Conservation (phyloP, 2,329 filamentous ascomycete species). For the Paecilomyces sp. region DNA sequence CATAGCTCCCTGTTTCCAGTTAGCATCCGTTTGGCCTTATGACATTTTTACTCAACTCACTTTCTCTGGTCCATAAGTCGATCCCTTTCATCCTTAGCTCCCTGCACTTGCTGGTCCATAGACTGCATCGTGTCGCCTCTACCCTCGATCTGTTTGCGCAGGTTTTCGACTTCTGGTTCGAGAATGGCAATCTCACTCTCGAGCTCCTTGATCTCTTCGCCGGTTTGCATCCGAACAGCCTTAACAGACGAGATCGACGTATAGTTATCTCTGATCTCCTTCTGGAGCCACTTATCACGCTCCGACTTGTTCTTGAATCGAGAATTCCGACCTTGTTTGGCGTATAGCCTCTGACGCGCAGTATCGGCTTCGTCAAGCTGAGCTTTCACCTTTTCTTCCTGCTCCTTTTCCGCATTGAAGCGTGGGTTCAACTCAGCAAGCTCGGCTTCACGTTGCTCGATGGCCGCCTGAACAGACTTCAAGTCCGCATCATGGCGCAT, state of each 20-base stretch:
- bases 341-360: conserved; percentile 69
- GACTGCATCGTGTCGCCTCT: conserved; percentile 67
- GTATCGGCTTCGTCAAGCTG: conserved; percentile 71
- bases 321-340: conserved; percentile 83
- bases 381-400: conserved; percentile 64
- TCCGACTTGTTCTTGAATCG: conserved; percentile 85
- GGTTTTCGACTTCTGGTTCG: conserved; percentile 62
- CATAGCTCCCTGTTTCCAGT: conserved; percentile 53
- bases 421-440: conserved; percentile 68
- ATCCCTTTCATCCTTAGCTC: conserved; percentile 71
- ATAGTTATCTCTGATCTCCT: conserved; percentile 74
- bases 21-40: conserved; percentile 1
- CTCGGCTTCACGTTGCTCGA: conserved; percentile 68
- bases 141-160: conserved; percentile 69
- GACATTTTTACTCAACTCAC: conserved; percentile 16
- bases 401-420: conserved; percentile 64
- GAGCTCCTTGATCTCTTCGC: conserved; percentile 71
- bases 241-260: conserved; percentile 71
- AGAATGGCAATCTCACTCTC: conserved; percentile 63
- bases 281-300: conserved; percentile 73
- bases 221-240: conserved; percentile 73
- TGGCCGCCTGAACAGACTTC: conserved; percentile 63
- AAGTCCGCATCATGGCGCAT: conserved; percentile 66
- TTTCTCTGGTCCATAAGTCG: conserved; percentile 80
- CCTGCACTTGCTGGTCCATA: conserved; percentile 66